Conservation (phyloP, 345 rosid species). For the Brassica napus region Da-Ae NC_063448.1:23586501-23587000, state of each 20-base stretch:
- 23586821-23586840: conserved; percentile 47
- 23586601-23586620: conserved; percentile 52
- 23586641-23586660: conserved; percentile 58
- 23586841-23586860: conserved; percentile 59
- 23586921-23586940: conserved; percentile 59
- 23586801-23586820: conserved; percentile 63
- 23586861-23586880: conserved; percentile 53
- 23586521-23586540: conserved; percentile 58
- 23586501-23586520: conserved; percentile 54
- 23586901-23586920: conserved; percentile 59
- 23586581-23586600: conserved; percentile 75
- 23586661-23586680: conserved; percentile 67
- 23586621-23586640: conserved; percentile 59
- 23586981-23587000: conserved; percentile 76
- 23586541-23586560: conserved; percentile 63
- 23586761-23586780: conserved; percentile 76
- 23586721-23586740: conserved; percentile 65
- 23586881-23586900: conserved; percentile 52
- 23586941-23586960: conserved; percentile 73
- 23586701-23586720: conserved; percentile 71
- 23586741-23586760: conserved; percentile 86
- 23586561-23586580: conserved; percentile 48
- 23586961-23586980: conserved; percentile 43
- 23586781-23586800: conserved; percentile 63
- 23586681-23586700: conserved; percentile 53